Conservation (phyloP, 2,329 filamentous ascomycete species). For the Diaporthe batatas region DNA sequence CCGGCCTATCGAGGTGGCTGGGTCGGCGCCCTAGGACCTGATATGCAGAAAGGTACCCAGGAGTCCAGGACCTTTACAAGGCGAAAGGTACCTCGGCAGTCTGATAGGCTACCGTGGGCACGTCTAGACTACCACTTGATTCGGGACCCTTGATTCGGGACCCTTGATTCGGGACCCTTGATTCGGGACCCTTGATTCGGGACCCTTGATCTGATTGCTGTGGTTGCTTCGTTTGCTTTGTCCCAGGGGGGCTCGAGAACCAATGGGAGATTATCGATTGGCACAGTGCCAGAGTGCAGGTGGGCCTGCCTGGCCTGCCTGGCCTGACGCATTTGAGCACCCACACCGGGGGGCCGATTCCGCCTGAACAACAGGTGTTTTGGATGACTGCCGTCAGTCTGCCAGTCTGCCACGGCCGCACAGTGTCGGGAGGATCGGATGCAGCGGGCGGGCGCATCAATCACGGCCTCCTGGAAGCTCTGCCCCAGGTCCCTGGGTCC, state of each 20-base stretch:
- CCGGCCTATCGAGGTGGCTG: too few relatives aligned
- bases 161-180: too few relatives aligned
- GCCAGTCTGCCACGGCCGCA: conserved; percentile 14
- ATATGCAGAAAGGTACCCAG: too few relatives aligned
- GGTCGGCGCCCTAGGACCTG: too few relatives aligned
- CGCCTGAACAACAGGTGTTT: conserved; percentile 13
- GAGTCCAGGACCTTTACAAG: background rate
- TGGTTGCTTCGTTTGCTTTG: too few relatives aligned
- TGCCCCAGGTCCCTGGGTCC: too few relatives aligned
- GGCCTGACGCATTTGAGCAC: background rate
- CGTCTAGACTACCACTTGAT: too few relatives aligned
- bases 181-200: too few relatives aligned
- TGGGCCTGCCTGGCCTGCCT: too few relatives aligned
- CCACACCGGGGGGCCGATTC: conserved; percentile 14
- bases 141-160: too few relatives aligned
- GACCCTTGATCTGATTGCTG: too few relatives aligned
- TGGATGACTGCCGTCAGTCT: conserved; percentile 6
- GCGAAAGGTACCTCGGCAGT: background rate
- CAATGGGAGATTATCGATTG: conserved; percentile 1
- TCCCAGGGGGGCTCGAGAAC: background rate
- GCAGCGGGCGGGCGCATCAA: too few relatives aligned
- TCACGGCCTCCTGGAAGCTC: background rate
- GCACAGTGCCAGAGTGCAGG: conserved; percentile 8
- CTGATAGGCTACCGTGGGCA: background rate
- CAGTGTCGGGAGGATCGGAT: background rate